Conservation (phyloP, 116 monocot genomes). For the Papilionanthe hybrid region DNA sequence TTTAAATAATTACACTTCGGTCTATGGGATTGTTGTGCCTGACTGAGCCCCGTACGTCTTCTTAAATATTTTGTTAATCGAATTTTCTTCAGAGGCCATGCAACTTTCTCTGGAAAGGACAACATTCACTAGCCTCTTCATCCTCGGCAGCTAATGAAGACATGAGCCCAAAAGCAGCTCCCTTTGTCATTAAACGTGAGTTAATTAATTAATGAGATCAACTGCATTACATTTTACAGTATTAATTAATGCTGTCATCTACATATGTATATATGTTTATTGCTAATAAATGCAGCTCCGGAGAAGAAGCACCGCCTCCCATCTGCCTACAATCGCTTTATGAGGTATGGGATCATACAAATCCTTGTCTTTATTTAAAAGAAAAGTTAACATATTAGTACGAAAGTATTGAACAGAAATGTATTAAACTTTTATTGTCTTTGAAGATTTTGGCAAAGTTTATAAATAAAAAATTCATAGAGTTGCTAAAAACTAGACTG, state of each 20-base stretch:
- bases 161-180: conserved; percentile 34
- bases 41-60: neutral
- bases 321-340: conserved; percentile 96
- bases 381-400: neutral
- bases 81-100: conserved; percentile 32
- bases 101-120: conserved; percentile 40
- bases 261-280: neutral
- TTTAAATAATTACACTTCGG: no score
- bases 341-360: conserved; percentile 52
- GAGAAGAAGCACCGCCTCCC: conserved; percentile 96
- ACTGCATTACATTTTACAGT: neutral
- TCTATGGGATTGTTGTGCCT: neutral
- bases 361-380: no score
- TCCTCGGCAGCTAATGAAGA: conserved; percentile 34
- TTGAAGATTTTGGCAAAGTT: no score
- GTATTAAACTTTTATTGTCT: neutral
- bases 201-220: neutral
- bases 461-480: no score
- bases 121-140: conserved; percentile 17
- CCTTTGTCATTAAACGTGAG: conserved; percentile 81
- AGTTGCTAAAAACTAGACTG: no score
- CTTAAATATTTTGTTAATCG: no score
- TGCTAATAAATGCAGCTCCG: conserved; percentile 44
- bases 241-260: neutral
- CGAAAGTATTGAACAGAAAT: no score